phyloP scores from a whole-genome alignment of 768 basidiomycete species.

The Podaxis mareebaensis region DNA sequence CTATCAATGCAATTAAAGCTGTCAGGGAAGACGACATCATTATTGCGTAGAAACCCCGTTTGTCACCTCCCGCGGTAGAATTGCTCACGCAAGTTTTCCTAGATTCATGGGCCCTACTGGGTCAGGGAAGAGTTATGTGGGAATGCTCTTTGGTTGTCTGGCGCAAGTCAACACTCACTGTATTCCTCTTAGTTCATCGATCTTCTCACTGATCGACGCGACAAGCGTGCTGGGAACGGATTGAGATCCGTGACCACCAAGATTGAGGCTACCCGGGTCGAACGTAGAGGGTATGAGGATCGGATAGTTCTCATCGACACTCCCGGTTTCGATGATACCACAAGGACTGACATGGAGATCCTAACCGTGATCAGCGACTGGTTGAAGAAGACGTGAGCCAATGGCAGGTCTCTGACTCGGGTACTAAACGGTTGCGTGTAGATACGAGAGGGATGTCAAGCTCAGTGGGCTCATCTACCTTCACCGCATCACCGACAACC shows the following conservation, averaged over 20 bases:
- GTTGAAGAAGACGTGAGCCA: conserved; percentile 26
- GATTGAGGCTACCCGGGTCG: background rate
- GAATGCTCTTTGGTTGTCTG: background rate
- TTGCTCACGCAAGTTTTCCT: background rate
- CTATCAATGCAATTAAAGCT: background rate
- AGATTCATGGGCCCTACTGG: conserved; percentile 4
- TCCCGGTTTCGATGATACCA: conserved; percentile 25
- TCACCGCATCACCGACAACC: too few relatives aligned
- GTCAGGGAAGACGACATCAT: background rate
- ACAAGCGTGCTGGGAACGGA: background rate
- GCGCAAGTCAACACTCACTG: background rate
- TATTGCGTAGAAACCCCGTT: background rate
- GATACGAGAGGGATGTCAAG: too few relatives aligned
- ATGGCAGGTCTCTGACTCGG: too few relatives aligned
- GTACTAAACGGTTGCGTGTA: too few relatives aligned
- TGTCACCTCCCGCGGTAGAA: background rate
- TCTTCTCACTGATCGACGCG: background rate
- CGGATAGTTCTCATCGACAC: background rate
- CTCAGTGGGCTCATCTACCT: too few relatives aligned
- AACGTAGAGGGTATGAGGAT: background rate
- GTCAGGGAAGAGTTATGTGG: background rate
- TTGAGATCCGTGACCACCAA: background rate
- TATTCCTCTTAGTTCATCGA: background rate
- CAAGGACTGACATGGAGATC: conserved; percentile 24
- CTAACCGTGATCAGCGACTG: conserved; percentile 27